Base-by-base conservation (phyloP, 495 filamentous ascomycete species). In the Darksidea phi region DNA sequence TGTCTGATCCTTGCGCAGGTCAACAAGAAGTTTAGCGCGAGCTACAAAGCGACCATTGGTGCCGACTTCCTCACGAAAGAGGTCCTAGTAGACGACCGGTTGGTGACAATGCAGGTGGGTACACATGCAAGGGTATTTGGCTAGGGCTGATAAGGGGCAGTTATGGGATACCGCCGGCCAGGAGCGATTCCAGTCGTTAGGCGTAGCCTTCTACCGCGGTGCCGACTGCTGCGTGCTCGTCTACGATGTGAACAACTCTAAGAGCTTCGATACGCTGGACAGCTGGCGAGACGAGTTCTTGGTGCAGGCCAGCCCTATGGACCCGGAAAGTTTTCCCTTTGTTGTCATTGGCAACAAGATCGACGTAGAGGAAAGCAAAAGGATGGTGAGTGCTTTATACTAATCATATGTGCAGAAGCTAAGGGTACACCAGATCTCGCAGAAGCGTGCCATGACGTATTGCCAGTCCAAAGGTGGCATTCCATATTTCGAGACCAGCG, bases 1-100 rank as follows among this genome's bases (percentile, higher is more conserved):
- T 32, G 28, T 3, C 28, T 32, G 28, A 43, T 15, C 3, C 18
- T n/a, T 42, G 36, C 49, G 48, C 63, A 97, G 93, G 93, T 99
- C 86, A 97, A 99, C 80, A 99, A 97, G 79, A 97, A 97, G 72
- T 99, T 99, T 83, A 96, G 91, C 73, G 91, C 90, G 61, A 96
- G 92, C 78, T 99, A 99, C 82, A 99, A 99, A 76, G 94, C 94
- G 25, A 99, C 94, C 18, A 98, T 98, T 73, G 95, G 95, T 63
- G 94, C 94, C 59, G 94, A 99, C 74, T 99, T 99, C 79, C 81
- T 99, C 59, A 99, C 94, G 18, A 96, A 96, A 69, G 95, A 99
- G 77, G 94, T 99, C 4, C 76, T 97, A 56, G 91, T 99, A 32
- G 95, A 97, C 78, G 94, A 99, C 74, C 86, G 93, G 63, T 82